A percentile compares a stretch with the other conserved stretches of the same genome.
Evolutionary conservation across 108 stramenopile genomes (phyloP).

Genomic region (Fistulifera pelliculosa): DNA sequence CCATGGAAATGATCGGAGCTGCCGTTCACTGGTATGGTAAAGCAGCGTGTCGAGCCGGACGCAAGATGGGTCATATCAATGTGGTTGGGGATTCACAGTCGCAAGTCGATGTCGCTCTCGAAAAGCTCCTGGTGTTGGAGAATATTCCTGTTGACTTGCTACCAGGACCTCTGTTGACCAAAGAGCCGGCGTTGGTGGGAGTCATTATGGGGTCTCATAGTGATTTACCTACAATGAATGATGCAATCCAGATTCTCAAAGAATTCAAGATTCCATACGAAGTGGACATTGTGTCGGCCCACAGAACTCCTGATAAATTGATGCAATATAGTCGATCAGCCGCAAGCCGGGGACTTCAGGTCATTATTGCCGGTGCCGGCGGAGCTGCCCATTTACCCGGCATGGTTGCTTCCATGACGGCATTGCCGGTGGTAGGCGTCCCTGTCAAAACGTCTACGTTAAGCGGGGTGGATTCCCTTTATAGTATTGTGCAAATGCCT

Average conservation of each 20-base stretch:
- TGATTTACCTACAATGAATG: conserved; percentile 96
- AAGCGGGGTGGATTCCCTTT: conserved; percentile 93
- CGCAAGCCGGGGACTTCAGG: conserved; percentile 79
- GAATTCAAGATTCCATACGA: conserved; percentile 88
- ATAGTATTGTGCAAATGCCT: conserved; percentile 99
- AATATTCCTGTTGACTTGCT: conserved; percentile 50
- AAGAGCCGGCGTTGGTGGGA: conserved; percentile 71
- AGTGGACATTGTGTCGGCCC: conserved; percentile 96
- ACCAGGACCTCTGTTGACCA: conserved; percentile 37
- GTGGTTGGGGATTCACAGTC: conserved; percentile 77
- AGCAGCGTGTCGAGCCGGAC: conserved; percentile 69
- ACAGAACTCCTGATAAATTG: conserved; percentile 94
- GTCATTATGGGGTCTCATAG: conserved; percentile 98
- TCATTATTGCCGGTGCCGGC: conserved; percentile 97
- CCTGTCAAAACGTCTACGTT: conserved; percentile 97
- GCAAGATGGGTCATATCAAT: conserved; percentile 98
- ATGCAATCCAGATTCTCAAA: conserved; percentile 80
- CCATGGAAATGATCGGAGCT: conserved; percentile 71
- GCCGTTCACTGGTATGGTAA: conserved; percentile 98
- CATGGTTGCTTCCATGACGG: conserved; percentile 97
- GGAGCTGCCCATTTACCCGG: conserved; percentile 99
- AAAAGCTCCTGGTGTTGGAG: conserved; percentile 49
- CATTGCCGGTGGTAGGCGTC: conserved; percentile 95
- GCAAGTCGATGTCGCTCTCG: conserved; percentile 50
- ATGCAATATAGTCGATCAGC: conserved; percentile 84